phyloP scores from a whole-genome alignment of 2,329 filamentous ascomycete genomes.

The Fusarium veterinarium region DNA sequence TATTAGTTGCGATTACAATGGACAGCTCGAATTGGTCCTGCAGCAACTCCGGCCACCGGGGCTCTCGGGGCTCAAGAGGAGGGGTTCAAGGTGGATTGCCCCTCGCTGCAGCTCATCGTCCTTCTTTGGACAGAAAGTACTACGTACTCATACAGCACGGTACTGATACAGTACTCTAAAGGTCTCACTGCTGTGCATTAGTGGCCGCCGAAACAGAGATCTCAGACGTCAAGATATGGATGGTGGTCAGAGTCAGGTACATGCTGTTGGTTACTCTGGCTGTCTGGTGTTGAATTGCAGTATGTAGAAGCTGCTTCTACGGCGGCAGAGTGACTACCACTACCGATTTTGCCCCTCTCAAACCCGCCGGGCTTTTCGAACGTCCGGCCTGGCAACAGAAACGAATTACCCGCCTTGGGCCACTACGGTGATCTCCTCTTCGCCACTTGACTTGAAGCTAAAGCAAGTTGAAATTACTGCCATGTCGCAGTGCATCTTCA shows the following conservation, averaged over 20 bases:
- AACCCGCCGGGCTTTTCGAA: slow-evolving; percentile 28
- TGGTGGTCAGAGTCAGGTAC: slow-evolving; percentile 45
- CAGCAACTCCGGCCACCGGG: slow-evolving; percentile 33
- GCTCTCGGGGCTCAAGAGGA: slow-evolving; percentile 29
- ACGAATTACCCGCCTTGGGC: slow-evolving; percentile 39
- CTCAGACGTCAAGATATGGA: slow-evolving; percentile 46
- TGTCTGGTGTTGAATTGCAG: not conserved
- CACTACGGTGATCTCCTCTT: slow-evolving; percentile 42
- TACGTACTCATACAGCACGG: slow-evolving; percentile 31
- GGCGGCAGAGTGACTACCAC: slow-evolving; percentile 7
- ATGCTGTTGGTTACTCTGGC: slow-evolving; percentile 24
- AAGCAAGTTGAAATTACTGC: slow-evolving; percentile 44
- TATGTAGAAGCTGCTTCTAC: slow-evolving; percentile 11
- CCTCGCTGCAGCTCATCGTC: slow-evolving; percentile 33
- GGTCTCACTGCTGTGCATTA: slow-evolving; percentile 48
- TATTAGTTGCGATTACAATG: slow-evolving; percentile 34
- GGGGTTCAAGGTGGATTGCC: slow-evolving; percentile 37
- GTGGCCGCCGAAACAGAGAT: slow-evolving; percentile 50
- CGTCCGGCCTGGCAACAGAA: slow-evolving; percentile 36
- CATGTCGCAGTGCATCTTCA: slow-evolving; percentile 42
- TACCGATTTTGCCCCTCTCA: slow-evolving; percentile 35
- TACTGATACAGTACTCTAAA: slow-evolving; percentile 32
- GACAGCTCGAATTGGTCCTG: slow-evolving; percentile 34
- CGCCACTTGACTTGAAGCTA: slow-evolving; percentile 45
- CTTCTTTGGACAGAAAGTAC: slow-evolving; percentile 22